Evolutionary conservation across 2,329 filamentous ascomycete genomes (phyloP).

Genomic region (Juglanconis oblonga): DNA sequence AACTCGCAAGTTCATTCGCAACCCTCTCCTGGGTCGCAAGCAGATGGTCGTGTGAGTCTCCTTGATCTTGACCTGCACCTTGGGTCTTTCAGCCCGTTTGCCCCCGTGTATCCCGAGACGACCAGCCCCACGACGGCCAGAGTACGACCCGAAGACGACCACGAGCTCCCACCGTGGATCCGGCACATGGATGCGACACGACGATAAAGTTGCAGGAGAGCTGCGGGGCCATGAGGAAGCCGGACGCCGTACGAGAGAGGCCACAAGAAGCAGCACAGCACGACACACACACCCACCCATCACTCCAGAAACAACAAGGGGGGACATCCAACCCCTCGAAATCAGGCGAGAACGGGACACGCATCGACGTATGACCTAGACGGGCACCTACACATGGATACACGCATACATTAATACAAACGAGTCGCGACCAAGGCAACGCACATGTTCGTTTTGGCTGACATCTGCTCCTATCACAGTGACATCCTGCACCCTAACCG

Average conservation of each 20-base stretch:
- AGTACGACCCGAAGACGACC: background rate
- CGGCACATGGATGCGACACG: background rate
- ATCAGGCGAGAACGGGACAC: background rate
- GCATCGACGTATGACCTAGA: background rate
- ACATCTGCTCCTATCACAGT: slow-evolving; percentile 47
- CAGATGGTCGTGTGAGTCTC: slow-evolving; percentile 97
- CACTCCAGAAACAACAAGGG: background rate
- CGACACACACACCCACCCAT: background rate
- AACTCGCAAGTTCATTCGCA: slow-evolving; percentile 99
- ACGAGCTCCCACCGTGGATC: background rate
- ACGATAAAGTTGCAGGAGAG: background rate
- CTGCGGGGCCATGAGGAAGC: background rate
- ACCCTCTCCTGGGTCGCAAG: slow-evolving; percentile 97
- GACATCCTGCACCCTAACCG: slow-evolving; percentile 99
- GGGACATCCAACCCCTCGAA: too few species aligned
- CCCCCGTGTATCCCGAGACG: background rate
- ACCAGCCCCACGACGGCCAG: background rate
- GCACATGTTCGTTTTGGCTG: background rate
- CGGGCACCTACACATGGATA: background rate
- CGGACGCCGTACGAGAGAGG: too few species aligned
- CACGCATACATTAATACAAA: background rate
- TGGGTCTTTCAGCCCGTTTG: slow-evolving; percentile 17
- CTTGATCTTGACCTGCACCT: background rate
- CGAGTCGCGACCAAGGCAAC: background rate
- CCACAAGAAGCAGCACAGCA: background rate